Evolutionary conservation across 1,139 yeast genomes (phyloP), one percentile per base, ranked within the genome.

Genomic region (Kodamaea alishanica): DNA sequence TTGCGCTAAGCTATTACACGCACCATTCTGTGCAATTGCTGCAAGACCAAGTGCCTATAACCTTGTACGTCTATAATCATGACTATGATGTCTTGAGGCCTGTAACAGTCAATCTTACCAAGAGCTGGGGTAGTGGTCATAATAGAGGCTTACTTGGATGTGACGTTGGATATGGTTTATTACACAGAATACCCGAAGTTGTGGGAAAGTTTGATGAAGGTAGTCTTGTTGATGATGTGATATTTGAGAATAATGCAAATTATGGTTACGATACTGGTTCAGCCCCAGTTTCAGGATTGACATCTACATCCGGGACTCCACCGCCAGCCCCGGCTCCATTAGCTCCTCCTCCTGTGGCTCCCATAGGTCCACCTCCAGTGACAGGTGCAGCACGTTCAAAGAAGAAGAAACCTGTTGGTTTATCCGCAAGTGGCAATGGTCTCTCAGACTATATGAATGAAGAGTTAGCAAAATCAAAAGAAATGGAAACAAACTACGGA

Each of bases 81-180:
- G 94, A 85, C 51, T 82, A 80, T 53, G 94, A 90, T 56, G 74
- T 85, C 6, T 80, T 88, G 35, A 75, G 97, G 48, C 96, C 96
- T 0, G 95, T 90, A 4, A 79, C 88, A 0, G 88, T 90, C 20
- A 70, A 78, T 39, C 63, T 72, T 38, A 60, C 72, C 3, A 61
- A 67, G 35, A 46, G 60, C 10, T 71, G 77, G 77, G 66, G 70
- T 1, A 52, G 54, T 15, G 75, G 71, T 5, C 88, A 90, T 2
- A 72, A 73, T 44, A 74, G 70, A 45, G 96, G 96, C 0, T 69
- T 89, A 28, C 67, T 92, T 32, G 98, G 98, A 1, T 90, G 97
- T 62, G 96, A 90, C 49, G 95, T 92, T 8, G 97, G 97, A 0
- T 90, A 89, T 55, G 97, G 97, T 0, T 70, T 85, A 40, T 67